phyloP scores from a whole-genome alignment of 2,329 filamentous ascomycete genomes.

The Alternaria arbusti region DNA sequence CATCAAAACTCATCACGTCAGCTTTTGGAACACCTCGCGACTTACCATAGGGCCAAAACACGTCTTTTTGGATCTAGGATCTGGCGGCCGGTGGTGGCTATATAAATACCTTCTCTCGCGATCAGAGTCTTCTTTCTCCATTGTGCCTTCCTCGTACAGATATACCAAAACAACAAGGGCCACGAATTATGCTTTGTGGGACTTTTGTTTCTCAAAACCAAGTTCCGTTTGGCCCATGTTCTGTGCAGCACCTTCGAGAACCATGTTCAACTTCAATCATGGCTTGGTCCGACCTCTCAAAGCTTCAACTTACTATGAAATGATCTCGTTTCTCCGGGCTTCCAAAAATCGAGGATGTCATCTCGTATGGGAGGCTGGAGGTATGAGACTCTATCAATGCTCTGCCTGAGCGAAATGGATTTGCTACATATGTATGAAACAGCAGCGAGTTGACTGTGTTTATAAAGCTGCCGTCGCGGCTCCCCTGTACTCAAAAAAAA shows the following conservation, averaged over 20 bases:
- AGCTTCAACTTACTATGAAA: fast-evolving
- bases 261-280: not conserved
- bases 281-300: not conserved
- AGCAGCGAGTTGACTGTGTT: not conserved
- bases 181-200: too few relatives aligned
- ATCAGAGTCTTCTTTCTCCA: not conserved
- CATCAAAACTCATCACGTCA: fast-evolving
- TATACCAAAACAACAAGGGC: too few relatives aligned
- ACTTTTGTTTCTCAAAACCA: too few relatives aligned
- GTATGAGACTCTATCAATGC: not conserved
- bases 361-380: not conserved
- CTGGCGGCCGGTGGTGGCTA: not conserved
- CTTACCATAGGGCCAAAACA: not conserved
- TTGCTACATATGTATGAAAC: fast-evolving
- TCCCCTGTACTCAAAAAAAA: too few relatives aligned
- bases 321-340: not conserved
- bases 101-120: not conserved
- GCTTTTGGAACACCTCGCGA: fast-evolving
- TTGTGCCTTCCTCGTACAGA: too few relatives aligned
- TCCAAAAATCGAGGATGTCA: not conserved
- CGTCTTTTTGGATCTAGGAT: not conserved
- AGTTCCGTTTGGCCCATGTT: too few relatives aligned
- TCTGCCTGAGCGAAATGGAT: fast-evolving
- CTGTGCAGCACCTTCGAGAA: not conserved
- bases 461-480: not conserved